phyloP scores from a whole-genome alignment of 2,329 filamentous ascomycete species.

The Diaporthe helianthi region DNA sequence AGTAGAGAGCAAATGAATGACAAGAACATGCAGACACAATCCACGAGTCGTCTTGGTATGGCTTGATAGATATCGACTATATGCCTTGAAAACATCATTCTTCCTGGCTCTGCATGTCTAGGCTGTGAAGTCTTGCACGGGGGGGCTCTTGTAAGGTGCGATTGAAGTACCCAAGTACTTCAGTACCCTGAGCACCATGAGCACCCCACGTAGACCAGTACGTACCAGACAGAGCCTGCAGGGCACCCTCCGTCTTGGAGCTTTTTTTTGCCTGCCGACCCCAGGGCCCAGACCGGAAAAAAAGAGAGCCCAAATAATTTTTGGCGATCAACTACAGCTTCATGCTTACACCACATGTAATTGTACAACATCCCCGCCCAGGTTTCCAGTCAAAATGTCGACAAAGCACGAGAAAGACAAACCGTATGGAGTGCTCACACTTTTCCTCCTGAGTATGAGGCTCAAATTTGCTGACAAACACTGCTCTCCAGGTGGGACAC shows the following conservation, averaged over 20 bases:
- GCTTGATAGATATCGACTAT: neutral
- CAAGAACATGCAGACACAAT: slow-evolving; percentile 1
- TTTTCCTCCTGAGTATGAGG: neutral
- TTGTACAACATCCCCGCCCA: neutral
- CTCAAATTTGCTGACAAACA: slow-evolving; percentile 1
- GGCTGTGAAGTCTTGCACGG: neutral
- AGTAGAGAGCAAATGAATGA: neutral
- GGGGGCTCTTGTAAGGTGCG: too few relatives aligned
- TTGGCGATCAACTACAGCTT: slow-evolving; percentile 8
- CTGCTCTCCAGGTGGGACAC: slow-evolving; percentile 72
- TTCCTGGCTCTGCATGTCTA: neutral
- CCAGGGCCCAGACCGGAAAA: slow-evolving; percentile 1
- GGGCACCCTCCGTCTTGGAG: neutral
- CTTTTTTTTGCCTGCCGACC: slow-evolving; percentile 5
- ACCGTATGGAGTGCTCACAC: slow-evolving; percentile 50
- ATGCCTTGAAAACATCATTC: neutral
- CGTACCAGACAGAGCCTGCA: neutral
- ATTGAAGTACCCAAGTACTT: neutral
- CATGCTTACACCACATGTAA: neutral
- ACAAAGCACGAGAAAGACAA: slow-evolving; percentile 90
- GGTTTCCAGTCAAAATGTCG: slow-evolving; percentile 64
- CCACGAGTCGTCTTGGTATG: neutral
- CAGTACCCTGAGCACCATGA: neutral
- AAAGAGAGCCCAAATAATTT: slow-evolving; percentile 21
- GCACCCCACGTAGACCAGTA: too few relatives aligned